phyloP scores from a whole-genome alignment of 1,284 basidiomycete species.

The Ganoderma lingzhi region DNA sequence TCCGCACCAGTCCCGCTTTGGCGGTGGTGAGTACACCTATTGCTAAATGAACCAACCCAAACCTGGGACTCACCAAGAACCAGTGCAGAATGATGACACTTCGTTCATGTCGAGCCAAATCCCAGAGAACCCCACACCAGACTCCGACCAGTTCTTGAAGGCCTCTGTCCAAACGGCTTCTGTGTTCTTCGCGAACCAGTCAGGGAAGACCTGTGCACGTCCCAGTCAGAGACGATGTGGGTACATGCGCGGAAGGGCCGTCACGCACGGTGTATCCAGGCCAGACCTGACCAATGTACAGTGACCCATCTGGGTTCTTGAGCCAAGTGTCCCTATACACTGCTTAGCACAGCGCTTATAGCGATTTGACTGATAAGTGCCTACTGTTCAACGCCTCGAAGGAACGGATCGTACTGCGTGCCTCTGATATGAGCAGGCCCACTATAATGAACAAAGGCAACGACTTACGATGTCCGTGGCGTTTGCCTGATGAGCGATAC shows the following conservation, averaged over 20 bases:
- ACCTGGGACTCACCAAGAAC: slow-evolving; percentile 59
- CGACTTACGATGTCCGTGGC: slow-evolving; percentile 47
- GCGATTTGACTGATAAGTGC: slow-evolving; percentile 10
- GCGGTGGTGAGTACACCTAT: not conserved
- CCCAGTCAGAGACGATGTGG: not conserved
- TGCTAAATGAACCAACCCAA: not conserved
- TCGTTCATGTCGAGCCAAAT: slow-evolving; percentile 87
- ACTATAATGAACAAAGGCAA: slow-evolving; percentile 20
- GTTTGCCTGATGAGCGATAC: slow-evolving; percentile 45
- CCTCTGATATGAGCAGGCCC: not conserved
- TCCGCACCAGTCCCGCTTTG: slow-evolving; percentile 60
- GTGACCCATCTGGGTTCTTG: slow-evolving; percentile 71
- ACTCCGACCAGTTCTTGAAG: slow-evolving; percentile 61
- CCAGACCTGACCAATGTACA: slow-evolving; percentile 77
- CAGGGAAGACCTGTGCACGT: slow-evolving; percentile 57
- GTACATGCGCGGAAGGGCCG: slow-evolving; percentile 23
- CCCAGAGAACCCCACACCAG: slow-evolving; percentile 68
- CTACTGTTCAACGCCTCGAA: slow-evolving; percentile 50
- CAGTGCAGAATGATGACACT: slow-evolving; percentile 67
- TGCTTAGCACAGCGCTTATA: not conserved
- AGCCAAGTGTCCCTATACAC: slow-evolving; percentile 61
- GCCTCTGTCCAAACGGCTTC: slow-evolving; percentile 44
- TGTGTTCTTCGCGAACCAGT: slow-evolving; percentile 72
- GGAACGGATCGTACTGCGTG: slow-evolving; percentile 55
- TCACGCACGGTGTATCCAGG: slow-evolving; percentile 56